Conservation (phyloP, 2,329 filamentous ascomycete species). For the Fusarium abutilonis region DNA sequence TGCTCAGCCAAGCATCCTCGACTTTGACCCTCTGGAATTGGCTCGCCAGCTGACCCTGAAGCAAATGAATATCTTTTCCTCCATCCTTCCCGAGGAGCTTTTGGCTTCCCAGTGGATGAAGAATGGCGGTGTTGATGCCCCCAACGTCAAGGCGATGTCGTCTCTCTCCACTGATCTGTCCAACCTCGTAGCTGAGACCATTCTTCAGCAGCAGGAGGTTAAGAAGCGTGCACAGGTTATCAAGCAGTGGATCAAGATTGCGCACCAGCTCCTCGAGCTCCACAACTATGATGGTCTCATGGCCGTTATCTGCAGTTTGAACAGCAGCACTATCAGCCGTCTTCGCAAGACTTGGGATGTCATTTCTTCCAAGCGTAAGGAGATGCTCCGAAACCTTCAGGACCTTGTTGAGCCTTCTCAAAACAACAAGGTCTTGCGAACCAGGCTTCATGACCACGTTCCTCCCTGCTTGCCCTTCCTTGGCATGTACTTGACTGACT, state of each 20-base stretch:
- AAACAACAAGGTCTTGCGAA: slow-evolving; percentile 89
- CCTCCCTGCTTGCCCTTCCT: slow-evolving; percentile 95
- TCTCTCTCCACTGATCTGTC: slow-evolving; percentile 90
- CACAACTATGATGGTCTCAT: slow-evolving; percentile 97
- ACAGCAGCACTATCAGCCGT: slow-evolving; percentile 89
- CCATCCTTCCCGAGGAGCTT: slow-evolving; percentile 91
- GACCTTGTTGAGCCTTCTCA: slow-evolving; percentile 87
- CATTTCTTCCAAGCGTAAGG: slow-evolving; percentile 84
- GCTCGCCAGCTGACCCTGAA: slow-evolving; percentile 93
- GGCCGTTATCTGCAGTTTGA: slow-evolving; percentile 95
- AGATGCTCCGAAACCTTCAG: slow-evolving; percentile 80
- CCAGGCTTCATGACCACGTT: slow-evolving; percentile 83
- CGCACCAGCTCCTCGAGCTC: slow-evolving; percentile 83
- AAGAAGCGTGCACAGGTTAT: slow-evolving; percentile 92
- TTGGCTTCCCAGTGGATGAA: slow-evolving; percentile 95
- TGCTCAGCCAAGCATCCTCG: slow-evolving; percentile 77
- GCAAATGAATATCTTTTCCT: slow-evolving; percentile 90
- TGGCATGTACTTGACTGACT: slow-evolving; percentile 93
- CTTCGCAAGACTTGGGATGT: slow-evolving; percentile 92
- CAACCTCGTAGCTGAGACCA: slow-evolving; percentile 91
- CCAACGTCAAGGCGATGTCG: slow-evolving; percentile 95
- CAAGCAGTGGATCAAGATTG: slow-evolving; percentile 99
- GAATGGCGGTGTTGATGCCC: slow-evolving; percentile 78
- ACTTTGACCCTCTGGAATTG: slow-evolving; percentile 91
- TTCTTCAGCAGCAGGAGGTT: slow-evolving; percentile 85